Evolutionary conservation across 2,329 filamentous ascomycete species (phyloP), one percentile per base, ranked within the genome.

Genomic region (Davidsoniella australis): DNA sequence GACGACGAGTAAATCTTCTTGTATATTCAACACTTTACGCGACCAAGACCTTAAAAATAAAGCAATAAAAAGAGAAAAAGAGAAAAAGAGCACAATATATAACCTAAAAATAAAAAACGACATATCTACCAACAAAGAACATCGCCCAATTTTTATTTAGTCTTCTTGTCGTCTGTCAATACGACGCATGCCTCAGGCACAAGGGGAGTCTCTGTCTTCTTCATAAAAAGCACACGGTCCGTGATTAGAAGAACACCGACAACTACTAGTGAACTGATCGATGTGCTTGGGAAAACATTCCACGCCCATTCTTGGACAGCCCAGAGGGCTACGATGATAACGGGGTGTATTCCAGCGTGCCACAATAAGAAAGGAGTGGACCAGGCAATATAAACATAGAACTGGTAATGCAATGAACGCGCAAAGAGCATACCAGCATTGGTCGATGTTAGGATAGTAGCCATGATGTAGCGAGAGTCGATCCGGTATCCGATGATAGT

Each of bases 341-440:
- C 60, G 0, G 82, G 80, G 57, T 82, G 78, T 53, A 79, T 67
- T 1, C 80, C 79, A 49, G 80, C 76, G 58, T 77, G 76, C 86
- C 87, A 95, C 47, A 94, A 73, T 54, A 95, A 69, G 62, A 85
- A 93, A 0, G 88, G 88, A 5, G 85, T 85, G 12, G 82, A 75
- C 88, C 88, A 95, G 24, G 83, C 84, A 53, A 94, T 74, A 69
- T 93, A 94, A 42, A 85, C 78, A 64, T 87, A 95, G 69, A 95
- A 95, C 60, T 95, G 88, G 69, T 94, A 95, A 67, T 95, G 88
- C 57, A 95, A 72, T 49, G 82, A 89, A 51, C 88, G 73, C 23
- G 88, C 88, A 60, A 86, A 94, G 43, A 94, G 71, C 65, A 94
- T 72, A 37, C 88, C 88, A 50, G 93, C 75, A 26, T 78, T 69